A percentile compares a stretch with the other conserved stretches of the same genome.
Conservation (phyloP, 1,139 yeast genomes). For the Suzukiozyma palmioleophila region DNA sequence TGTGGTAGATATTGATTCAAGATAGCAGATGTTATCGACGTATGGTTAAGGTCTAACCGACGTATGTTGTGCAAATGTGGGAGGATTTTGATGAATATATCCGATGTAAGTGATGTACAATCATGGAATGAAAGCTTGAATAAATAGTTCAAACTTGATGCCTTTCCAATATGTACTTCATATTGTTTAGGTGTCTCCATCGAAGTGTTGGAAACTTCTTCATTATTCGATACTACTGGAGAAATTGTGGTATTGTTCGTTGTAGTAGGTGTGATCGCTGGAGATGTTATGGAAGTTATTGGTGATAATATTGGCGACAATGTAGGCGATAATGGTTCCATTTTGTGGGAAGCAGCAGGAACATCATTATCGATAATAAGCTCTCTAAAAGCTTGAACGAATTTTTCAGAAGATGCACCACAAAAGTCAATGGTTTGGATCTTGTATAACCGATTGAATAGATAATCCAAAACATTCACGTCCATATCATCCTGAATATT, state of each 20-base stretch:
- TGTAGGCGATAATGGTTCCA: constrained; percentile 1
- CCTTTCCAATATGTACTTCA: constrained; percentile 7
- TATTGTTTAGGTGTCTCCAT: neutral
- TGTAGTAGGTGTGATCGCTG: neutral
- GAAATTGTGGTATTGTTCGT: neutral
- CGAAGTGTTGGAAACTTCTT: constrained; percentile 6
- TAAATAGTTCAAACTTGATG: constrained; percentile 25
- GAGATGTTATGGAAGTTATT: constrained; percentile 1
- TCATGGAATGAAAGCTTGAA: constrained; percentile 77
- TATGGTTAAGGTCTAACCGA: constrained; percentile 77
- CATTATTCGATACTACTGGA: constrained; percentile 6
- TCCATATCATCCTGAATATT: constrained; percentile 84
- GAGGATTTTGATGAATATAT: constrained; percentile 52
- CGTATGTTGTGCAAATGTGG: constrained; percentile 56
- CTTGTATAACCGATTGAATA: constrained; percentile 57
- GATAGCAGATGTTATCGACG: constrained; percentile 61
- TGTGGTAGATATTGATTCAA: constrained; percentile 46
- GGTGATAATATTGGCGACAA: constrained; percentile 2
- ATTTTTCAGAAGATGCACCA: constrained; percentile 71
- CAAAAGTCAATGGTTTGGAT: constrained; percentile 80
- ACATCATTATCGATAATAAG: constrained; percentile 20
- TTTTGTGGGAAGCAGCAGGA: constrained; percentile 4
- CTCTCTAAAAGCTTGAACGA: constrained; percentile 57
- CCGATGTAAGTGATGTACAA: constrained; percentile 70
- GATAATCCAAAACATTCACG: constrained; percentile 48